Conservation (phyloP, 148 eudicot genomes). For the Camellia japonica region DNA sequence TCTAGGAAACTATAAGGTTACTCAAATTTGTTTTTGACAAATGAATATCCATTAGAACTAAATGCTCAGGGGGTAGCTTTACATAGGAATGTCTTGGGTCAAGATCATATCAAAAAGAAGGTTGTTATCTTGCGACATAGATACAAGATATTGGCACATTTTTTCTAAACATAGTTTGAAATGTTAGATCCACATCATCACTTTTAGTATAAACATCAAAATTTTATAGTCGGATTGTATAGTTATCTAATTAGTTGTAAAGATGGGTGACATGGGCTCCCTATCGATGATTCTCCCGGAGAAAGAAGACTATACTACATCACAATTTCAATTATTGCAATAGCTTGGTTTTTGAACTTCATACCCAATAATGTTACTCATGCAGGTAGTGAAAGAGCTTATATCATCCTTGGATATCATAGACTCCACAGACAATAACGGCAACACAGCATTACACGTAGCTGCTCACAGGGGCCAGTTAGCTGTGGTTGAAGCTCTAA, state of each 20-base stretch:
- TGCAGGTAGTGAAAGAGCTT: slow-evolving; percentile 26
- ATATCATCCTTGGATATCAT: slow-evolving; percentile 55
- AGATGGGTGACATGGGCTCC: background rate
- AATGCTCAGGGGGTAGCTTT: background rate
- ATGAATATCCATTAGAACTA: background rate
- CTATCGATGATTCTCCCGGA: background rate
- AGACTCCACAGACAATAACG: slow-evolving; percentile 63
- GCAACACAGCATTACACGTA: slow-evolving; percentile 83
- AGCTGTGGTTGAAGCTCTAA: slow-evolving; percentile 65
- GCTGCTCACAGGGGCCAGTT: slow-evolving; percentile 89
- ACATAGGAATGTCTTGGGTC: background rate
- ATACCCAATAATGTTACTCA: background rate
- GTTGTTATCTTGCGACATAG: background rate
- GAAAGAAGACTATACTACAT: background rate
- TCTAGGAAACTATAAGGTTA: too few relatives aligned
- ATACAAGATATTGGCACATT: background rate
- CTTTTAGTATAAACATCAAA: background rate
- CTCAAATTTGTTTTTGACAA: too few relatives aligned
- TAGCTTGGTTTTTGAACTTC: background rate
- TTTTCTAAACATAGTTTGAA: too few relatives aligned
- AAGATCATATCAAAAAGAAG: background rate
- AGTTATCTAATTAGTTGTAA: background rate
- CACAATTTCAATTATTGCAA: background rate
- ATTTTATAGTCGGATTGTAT: background rate
- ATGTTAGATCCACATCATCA: background rate